Base-by-base conservation (phyloP, 805 yeast genomes). In the Jamesozyma lodderae region DNA sequence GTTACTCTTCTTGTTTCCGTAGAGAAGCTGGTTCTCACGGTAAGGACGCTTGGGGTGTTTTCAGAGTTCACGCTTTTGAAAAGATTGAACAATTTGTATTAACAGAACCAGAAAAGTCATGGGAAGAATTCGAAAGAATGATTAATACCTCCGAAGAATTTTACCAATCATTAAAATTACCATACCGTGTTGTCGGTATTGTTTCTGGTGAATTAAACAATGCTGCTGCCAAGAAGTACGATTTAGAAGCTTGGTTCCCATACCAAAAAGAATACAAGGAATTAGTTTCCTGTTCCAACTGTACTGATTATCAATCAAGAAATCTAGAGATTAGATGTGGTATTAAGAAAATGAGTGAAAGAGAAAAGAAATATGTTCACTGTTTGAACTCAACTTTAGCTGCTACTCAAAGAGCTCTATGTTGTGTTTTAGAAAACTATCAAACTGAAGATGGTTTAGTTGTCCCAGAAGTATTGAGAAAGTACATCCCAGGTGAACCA, bases 231-330 rank as follows among this genome's bases (percentile, higher is more conserved):
- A 92, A 92, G 74, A 92, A 92, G 67, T 92, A 81, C 70, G 98
- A 92, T 70, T 75, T 92, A 60, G 98, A 92, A 73, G 98, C 98
- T 36, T 92, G 98, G 98, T 92, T 92, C 94, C 98, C 98, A 60
- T 92, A 73, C 84, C 98, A 92, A 73, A 75, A 87, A 64, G 98
- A 92, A 69, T 92, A 84, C 72, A 92, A 92, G 70, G 98, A 92
- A 71, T 78, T 92, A 57, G 98, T 92, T 40, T 86, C 96, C 15
- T 90, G 97, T 72, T 90, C 97, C 42, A 92, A 92, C 76, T 92
- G 98, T 78, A 92, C 98, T 43, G 98, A 92, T 69, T 92, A 92
- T 68, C 98, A 92, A 73, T 85, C 97, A 38, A 83, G 98, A 73
- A 90, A 90, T 75, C 74, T 92, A 61, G 98, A 92, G 72, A 92